A percentile compares a stretch with the other conserved stretches of the same genome.
These are phyloP conservation scores for Angomonas ambiguus DNA, from an alignment of 208 protist genomes.

Conservation along the genomic window DNA sequence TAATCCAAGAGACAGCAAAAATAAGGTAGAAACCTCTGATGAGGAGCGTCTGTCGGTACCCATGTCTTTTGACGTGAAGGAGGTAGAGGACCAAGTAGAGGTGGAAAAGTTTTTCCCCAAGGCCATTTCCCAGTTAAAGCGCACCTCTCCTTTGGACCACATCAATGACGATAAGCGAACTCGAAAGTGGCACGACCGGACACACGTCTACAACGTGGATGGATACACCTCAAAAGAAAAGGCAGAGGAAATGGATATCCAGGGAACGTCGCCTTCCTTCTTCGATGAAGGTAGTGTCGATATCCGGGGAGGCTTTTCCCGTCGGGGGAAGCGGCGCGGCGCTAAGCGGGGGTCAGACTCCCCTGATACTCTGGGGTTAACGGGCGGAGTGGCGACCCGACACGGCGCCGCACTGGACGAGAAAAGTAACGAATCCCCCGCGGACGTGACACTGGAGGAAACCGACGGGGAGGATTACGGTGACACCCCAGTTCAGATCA, in stretches of 20 bases:
- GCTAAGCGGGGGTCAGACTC: slow-evolving; percentile 28
- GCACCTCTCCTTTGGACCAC: slow-evolving; percentile 15
- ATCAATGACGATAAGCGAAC: slow-evolving; percentile 26
- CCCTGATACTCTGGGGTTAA: slow-evolving; percentile 72
- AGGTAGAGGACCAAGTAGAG: slow-evolving; percentile 35
- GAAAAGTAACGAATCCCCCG: slow-evolving; percentile 63
- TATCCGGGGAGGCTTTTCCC: slow-evolving; percentile 39
- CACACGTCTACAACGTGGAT: slow-evolving; percentile 53
- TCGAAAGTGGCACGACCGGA: slow-evolving; percentile 49
- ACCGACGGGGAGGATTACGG: slow-evolving; percentile 41
- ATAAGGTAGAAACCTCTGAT: too few relatives aligned
- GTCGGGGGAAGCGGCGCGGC: slow-evolving; percentile 15
- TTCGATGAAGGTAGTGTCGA: slow-evolving; percentile 78
- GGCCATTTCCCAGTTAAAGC: slow-evolving; percentile 66
- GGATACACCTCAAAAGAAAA: slow-evolving; percentile 22
- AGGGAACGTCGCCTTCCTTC: slow-evolving; percentile 34
- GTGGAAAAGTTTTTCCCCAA: slow-evolving; percentile 69
- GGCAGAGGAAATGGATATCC: slow-evolving; percentile 16
- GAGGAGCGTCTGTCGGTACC: too few relatives aligned
- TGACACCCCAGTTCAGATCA: slow-evolving; percentile 81
- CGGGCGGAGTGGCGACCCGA: slow-evolving; percentile 41
- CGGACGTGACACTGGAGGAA: slow-evolving; percentile 71
- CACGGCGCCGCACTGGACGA: slow-evolving; percentile 43
- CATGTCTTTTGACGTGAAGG: slow-evolving; percentile 53
- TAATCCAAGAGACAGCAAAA: background rate